Percentiles rank a stretch among this genome's conserved stretches.
phyloP scores from a whole-genome alignment of 1,284 basidiomycete species.

The Rhodotorula sp. region DNA sequence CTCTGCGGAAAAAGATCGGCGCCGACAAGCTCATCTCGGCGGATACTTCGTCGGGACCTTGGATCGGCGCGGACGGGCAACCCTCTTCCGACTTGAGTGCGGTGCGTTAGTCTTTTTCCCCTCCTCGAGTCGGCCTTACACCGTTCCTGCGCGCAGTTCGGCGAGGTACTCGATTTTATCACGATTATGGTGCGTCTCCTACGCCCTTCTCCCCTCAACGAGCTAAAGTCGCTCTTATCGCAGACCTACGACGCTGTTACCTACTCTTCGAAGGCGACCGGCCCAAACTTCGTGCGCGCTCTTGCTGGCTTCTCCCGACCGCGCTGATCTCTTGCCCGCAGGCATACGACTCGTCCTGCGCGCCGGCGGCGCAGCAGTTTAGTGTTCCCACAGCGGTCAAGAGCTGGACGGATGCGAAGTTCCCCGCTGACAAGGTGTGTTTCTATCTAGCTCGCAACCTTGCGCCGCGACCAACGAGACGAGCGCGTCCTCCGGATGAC shows the following conservation, averaged over 20 bases:
- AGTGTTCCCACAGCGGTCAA: constrained; percentile 1
- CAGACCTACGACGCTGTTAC: constrained; percentile 19
- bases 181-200: constrained; percentile 17
- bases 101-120: not conserved
- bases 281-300: constrained; percentile 20
- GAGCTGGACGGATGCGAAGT: constrained; percentile 24
- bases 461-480: too few species aligned
- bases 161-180: constrained; percentile 13
- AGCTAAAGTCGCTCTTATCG: not conserved
- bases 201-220: too few species aligned
- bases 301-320: not conserved
- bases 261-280: not conserved
- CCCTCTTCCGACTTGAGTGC: constrained; percentile 24
- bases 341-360: constrained; percentile 6
- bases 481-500: not conserved
- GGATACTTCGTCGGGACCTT: constrained; percentile 14
- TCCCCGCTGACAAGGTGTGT: constrained; percentile 24
- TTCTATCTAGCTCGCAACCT: not conserved
- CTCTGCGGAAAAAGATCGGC: constrained; percentile 19
- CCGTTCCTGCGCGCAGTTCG: not conserved
- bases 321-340: not conserved
- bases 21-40: constrained; percentile 22
- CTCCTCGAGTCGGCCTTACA: too few species aligned
- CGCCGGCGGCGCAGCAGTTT: not conserved
- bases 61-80: constrained; percentile 11